Evolutionary conservation across 2,329 filamentous ascomycete genomes (phyloP), one percentile per base, ranked within the genome.

Genomic region (Tolypocladium amazonense): DNA sequence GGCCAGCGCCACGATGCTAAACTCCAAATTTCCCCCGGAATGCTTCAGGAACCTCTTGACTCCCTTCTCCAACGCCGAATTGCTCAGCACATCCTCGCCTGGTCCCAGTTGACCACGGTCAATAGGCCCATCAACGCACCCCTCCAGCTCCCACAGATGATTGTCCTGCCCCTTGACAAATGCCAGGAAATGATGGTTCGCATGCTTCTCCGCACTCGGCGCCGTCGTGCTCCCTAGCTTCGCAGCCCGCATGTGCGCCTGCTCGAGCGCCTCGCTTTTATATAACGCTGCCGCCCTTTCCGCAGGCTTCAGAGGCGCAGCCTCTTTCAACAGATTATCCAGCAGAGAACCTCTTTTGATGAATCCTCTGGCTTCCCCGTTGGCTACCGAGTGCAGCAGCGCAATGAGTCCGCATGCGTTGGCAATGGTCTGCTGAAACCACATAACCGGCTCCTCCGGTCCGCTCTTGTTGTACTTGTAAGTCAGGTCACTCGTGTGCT

Each of bases 371-470:
- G 86, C 81, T 4, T 78, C 77, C 1, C 89, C 89, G 70, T 94
- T 95, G 56, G 82, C 82, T 0, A 88, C 81, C 20, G 83, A 83
- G 71, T 95, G 90, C 11, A 95, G 72, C 6, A 94, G 77, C 0
- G 86, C 90, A 68, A 92, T 91, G 27, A 92, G 81, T 0, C 90
- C 90, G 69, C 90, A 95, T 0, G 90, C 88, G 70, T 94, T 88
- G 60, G 85, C 83, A 67, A 95, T 94, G 0, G 89, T 94, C 73
- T 95, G 90, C 68, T 87, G 87, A 76, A 91, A 94, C 90, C 90
- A 95, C 23, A 90, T 76, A 0, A 92, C 84, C 8, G 88, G 83
- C 66, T 92, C 88, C 0, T 74, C 70, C 6, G 68, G 65, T 2
- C 73, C 73, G 9, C 64, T 63, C 27, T 69, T 68, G 39, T 68